Evolutionary conservation across 1,284 basidiomycete species (phyloP).

Genomic region (Sphaerobolus stellatus): DNA sequence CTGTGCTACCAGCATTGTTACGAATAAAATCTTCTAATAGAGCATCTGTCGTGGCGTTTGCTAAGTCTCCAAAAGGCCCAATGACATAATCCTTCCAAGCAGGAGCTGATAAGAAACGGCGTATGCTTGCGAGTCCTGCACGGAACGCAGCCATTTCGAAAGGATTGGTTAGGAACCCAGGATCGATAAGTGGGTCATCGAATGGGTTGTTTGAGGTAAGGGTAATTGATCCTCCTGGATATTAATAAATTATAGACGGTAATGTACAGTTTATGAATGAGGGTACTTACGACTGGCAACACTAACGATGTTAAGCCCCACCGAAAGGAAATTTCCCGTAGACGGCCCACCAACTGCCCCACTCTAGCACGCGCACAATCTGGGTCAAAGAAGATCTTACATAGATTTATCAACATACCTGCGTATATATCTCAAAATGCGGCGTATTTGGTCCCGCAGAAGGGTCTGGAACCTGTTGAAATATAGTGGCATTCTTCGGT

Average conservation of each 20-base stretch:
- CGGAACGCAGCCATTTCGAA: constrained; percentile 38
- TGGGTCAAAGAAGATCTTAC: constrained; percentile 3
- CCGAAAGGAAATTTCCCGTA: constrained; percentile 22
- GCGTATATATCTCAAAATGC: constrained; percentile 19
- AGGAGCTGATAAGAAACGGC: constrained; percentile 31
- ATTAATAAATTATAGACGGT: too few species aligned
- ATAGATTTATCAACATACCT: constrained; percentile 16
- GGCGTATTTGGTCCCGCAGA: constrained; percentile 29
- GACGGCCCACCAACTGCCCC: constrained; percentile 5
- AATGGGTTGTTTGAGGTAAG: constrained; percentile 39
- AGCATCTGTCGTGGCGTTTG: constrained; percentile 14
- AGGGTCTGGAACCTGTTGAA: constrained; percentile 32
- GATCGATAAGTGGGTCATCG: constrained; percentile 44
- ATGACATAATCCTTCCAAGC: constrained; percentile 37
- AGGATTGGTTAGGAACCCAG: constrained; percentile 40
- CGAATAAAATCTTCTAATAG: background rate
- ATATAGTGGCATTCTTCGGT: constrained; percentile 29
- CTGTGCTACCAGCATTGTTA: background rate
- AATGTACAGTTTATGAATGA: background rate
- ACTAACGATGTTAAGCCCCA: constrained; percentile 21
- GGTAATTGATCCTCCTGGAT: constrained; percentile 38
- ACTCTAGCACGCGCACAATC: background rate
- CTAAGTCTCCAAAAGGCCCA: constrained; percentile 19
- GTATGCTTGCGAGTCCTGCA: constrained; percentile 31
- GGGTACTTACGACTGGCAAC: constrained; percentile 21